Evolutionary conservation across 805 yeast species (phyloP).

Genomic region (Pichia cabralensis): DNA sequence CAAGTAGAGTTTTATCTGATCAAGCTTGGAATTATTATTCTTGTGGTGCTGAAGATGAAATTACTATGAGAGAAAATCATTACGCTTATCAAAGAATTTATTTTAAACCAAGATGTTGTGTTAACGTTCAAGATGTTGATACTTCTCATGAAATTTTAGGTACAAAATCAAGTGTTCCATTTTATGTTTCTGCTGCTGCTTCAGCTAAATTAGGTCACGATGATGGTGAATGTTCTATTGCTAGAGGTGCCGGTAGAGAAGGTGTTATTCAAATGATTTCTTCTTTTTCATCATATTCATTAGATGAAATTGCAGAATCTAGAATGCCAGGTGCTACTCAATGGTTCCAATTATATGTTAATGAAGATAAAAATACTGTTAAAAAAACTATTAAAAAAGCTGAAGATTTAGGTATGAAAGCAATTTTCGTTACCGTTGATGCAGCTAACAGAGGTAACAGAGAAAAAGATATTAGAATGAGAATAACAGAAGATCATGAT

Average conservation of each 20-base stretch:
- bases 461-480: slow-evolving; percentile 45
- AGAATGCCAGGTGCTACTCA: slow-evolving; percentile 58
- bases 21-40: slow-evolving; percentile 91
- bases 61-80: slow-evolving; percentile 83
- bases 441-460: slow-evolving; percentile 88
- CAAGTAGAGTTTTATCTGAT: slow-evolving; percentile 63
- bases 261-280: slow-evolving; percentile 83
- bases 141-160: slow-evolving; percentile 68
- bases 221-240: slow-evolving; percentile 82
- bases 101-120: slow-evolving; percentile 75
- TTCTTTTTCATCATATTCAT: slow-evolving; percentile 78
- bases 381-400: slow-evolving; percentile 20
- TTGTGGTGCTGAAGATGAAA: slow-evolving; percentile 87
- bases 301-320: slow-evolving; percentile 74
- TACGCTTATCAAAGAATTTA: slow-evolving; percentile 78
- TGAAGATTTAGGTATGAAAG: slow-evolving; percentile 40
- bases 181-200: slow-evolving; percentile 87
- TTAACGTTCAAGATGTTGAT: slow-evolving; percentile 69
- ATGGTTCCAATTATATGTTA: slow-evolving; percentile 86
- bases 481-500: slow-evolving; percentile 34
- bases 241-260: slow-evolving; percentile 69
- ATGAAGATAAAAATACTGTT: slow-evolving; percentile 38
- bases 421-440: slow-evolving; percentile 81
- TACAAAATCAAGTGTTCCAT: slow-evolving; percentile 58
- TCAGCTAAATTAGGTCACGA: slow-evolving; percentile 86